A percentile compares a stretch with the other conserved stretches of the same genome.
Conservation (phyloP, 208 protist species). For the Crithidia sp. region DNA sequence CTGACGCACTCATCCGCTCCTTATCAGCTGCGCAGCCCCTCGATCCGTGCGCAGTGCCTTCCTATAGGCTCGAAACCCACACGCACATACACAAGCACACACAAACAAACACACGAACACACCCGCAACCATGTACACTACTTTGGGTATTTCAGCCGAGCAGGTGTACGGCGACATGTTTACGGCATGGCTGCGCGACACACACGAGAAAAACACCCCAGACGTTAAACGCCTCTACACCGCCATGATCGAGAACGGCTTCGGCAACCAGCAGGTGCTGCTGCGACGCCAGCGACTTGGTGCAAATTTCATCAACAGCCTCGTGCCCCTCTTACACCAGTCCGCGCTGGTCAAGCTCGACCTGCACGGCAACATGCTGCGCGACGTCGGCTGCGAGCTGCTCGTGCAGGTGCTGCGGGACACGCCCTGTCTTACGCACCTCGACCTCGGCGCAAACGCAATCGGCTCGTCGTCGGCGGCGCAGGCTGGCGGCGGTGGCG, state of each 20-base stretch:
- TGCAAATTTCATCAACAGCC: conserved; percentile 70
- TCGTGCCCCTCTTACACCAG: conserved; percentile 72
- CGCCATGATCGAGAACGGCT: conserved; percentile 78
- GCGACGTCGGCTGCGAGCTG: conserved; percentile 85
- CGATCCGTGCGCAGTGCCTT: too few species aligned
- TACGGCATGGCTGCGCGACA: conserved; percentile 88
- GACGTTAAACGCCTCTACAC: conserved; percentile 82
- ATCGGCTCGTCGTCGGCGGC: conserved; percentile 37
- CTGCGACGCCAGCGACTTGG: conserved; percentile 80
- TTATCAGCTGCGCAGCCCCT: too few species aligned
- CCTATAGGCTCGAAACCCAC: too few species aligned
- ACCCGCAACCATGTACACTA: conserved; percentile 54
- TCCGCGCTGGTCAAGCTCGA: conserved; percentile 72
- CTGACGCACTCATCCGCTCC: too few species aligned
- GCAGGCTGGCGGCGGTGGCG: neutral
- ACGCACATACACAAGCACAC: too few species aligned
- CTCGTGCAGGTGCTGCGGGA: conserved; percentile 77
- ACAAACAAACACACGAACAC: conserved; percentile 1
- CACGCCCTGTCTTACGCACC: conserved; percentile 64
- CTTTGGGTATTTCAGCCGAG: conserved; percentile 72
- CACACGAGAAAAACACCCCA: conserved; percentile 78
- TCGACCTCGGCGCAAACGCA: conserved; percentile 88
- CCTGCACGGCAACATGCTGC: conserved; percentile 84
- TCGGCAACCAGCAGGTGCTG: conserved; percentile 61
- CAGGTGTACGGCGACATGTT: conserved; percentile 89